phyloP scores from a whole-genome alignment of 2,329 filamentous ascomycete species.

The Talaromyces sp. region DNA sequence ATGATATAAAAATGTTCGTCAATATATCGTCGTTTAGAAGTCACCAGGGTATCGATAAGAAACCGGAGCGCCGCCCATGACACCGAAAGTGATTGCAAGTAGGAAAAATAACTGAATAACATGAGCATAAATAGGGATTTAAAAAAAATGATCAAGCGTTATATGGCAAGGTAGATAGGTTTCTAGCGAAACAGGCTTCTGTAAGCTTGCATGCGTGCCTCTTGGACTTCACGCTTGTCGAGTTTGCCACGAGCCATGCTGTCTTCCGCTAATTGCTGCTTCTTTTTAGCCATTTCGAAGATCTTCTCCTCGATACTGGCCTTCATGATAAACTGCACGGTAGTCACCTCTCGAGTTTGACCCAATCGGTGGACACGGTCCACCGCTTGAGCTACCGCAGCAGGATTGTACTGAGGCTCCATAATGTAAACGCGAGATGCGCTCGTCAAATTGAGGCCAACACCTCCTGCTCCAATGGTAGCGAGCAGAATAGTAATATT shows the following conservation, averaged over 20 bases:
- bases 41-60: conserved; percentile 18
- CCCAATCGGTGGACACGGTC: conserved; percentile 90
- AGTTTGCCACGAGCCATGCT: conserved; percentile 68
- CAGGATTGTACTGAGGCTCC: conserved; percentile 97
- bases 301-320: conserved; percentile 94
- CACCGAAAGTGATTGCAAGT: conserved; percentile 14
- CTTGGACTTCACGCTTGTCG: conserved; percentile 60
- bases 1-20: conserved; percentile 12
- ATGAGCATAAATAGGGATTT: not conserved
- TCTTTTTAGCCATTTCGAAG: conserved; percentile 82
- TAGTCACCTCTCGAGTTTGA: conserved; percentile 83
- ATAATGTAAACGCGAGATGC: conserved; percentile 90
- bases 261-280: conserved; percentile 83
- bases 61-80: conserved; percentile 12
- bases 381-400: conserved; percentile 87
- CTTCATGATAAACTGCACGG: conserved; percentile 83
- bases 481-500: conserved; percentile 77
- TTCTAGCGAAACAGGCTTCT: conserved; percentile 53
- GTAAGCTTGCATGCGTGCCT: conserved; percentile 61
- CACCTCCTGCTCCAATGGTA: conserved; percentile 85
- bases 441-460: conserved; percentile 85
- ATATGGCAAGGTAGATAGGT: not conserved
- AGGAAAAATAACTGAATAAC: conserved; percentile 17
- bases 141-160: not conserved
- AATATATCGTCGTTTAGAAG: conserved; percentile 17